Evolutionary conservation across 2,329 filamentous ascomycete genomes (phyloP).

Genomic region (Alternaria sp.): DNA sequence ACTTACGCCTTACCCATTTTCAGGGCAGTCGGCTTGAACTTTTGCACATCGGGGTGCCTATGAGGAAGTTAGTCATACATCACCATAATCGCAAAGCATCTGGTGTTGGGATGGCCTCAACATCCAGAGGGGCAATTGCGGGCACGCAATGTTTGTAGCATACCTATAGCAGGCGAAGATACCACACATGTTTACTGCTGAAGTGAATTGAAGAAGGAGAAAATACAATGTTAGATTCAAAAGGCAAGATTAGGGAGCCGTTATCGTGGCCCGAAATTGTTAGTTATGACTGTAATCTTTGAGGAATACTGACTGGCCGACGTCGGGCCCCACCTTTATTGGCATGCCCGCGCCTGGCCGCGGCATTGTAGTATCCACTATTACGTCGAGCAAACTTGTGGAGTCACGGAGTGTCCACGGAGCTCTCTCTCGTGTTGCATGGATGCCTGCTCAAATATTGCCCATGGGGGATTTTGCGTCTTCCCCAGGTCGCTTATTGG

Average conservation of each 20-base stretch:
- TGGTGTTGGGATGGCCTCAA: neutral
- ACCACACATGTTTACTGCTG: conserved; percentile 78
- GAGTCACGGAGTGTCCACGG: neutral
- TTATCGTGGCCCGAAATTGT: conserved; percentile 30
- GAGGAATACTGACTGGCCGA: conserved; percentile 35
- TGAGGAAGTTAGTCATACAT: conserved; percentile 42
- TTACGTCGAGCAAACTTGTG: conserved; percentile 1
- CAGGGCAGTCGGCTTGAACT: conserved; percentile 94
- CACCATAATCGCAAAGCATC: conserved; percentile 21
- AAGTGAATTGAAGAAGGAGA: conserved; percentile 12
- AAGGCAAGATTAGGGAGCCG: conserved; percentile 9
- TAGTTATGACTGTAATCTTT: conserved; percentile 8
- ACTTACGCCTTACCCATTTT: conserved; percentile 93
- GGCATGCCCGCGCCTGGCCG: neutral
- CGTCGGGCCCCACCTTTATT: conserved; percentile 16
- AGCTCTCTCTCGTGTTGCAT: neutral
- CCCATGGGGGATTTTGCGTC: conserved; percentile 9
- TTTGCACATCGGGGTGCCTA: conserved; percentile 89
- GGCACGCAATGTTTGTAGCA: conserved; percentile 26
- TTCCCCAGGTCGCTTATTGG: conserved; percentile 22
- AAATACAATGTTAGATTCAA: conserved; percentile 18
- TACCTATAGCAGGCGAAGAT: conserved; percentile 95
- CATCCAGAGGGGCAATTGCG: conserved; percentile 38
- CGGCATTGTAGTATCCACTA: conserved; percentile 11
- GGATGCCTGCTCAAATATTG: conserved; percentile 7